These are phyloP conservation scores for Phalaenopsis hybrid DNA, from an alignment of 116 monocot species.

Conservation along the genomic window DNA sequence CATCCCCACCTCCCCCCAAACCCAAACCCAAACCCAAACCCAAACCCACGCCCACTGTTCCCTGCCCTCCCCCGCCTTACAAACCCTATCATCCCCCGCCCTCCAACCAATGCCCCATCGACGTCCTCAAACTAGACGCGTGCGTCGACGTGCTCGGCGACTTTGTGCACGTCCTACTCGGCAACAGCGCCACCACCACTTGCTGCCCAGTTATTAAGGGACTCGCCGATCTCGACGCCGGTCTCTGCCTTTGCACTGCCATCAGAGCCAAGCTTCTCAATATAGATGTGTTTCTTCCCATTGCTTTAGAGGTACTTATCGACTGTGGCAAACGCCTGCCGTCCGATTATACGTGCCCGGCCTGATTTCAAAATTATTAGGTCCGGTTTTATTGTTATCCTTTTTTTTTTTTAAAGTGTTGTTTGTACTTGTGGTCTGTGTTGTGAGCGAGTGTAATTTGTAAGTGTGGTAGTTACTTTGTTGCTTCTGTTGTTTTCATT, in stretches of 20 bases:
- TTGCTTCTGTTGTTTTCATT: no score
- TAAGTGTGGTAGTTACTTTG: no score
- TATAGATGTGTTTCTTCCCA: constrained; percentile 17
- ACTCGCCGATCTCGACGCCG: constrained; percentile 26
- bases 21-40: neutral
- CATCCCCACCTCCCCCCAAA: neutral
- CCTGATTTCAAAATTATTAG: neutral
- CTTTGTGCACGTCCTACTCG: constrained; percentile 13
- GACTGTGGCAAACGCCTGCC: constrained; percentile 22
- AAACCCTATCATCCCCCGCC: neutral
- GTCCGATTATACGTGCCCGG: constrained; percentile 11
- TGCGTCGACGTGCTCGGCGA: constrained; percentile 29
- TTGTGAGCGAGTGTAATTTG: no score
- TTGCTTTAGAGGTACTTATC: constrained; percentile 12
- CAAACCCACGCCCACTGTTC: neutral
- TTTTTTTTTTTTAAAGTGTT: no score
- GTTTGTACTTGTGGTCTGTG: no score
- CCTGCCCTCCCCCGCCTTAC: neutral
- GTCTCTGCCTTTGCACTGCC: constrained; percentile 18
- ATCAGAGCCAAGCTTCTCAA: constrained; percentile 20
- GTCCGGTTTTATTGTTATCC: no score
- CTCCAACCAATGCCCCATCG: constrained; percentile 14
- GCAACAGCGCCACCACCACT: neutral
- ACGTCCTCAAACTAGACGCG: constrained; percentile 24
- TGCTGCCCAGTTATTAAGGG: constrained; percentile 23